Evolutionary conservation across 2,329 filamentous ascomycete species (phyloP), one percentile per base, ranked within the genome.

Genomic region (Aspergillus sp.): DNA sequence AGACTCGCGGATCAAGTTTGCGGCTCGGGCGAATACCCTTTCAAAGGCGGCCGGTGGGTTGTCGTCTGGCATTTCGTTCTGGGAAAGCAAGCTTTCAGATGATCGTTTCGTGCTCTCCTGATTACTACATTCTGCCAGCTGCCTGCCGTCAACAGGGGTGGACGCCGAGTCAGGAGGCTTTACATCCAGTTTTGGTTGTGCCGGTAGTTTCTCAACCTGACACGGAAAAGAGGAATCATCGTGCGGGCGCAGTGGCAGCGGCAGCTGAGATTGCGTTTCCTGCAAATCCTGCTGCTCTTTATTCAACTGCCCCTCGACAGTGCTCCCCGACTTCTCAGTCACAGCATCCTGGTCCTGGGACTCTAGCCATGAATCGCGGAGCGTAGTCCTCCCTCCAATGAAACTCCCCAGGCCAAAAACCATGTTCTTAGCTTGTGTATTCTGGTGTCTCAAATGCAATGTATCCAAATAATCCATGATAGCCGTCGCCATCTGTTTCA

Each of bases 381-480:
- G 61, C 4, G 59, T 71, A 3, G 73, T 68, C 31, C 71, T 76
- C 2, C 78, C 79, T 61, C 82, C 81, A 14, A 82, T 77, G 56
- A 83, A 84, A 12, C 77, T 71, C 0, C 79, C 80, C 7, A 85
- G 70, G 0, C 81, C 82, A 15, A 81, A 77, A 2, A 86, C 80
- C 73, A 87, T 86, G 19, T 81, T 77, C 56, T 84, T 82, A 1
- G 81, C 80, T 53, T 82, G 77, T 48, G 77, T 77, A 49, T 81
- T 81, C 55, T 84, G 80, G 9, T 79, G 76, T 4, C 79, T 77
- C 8, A 80, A 75, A 25, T 81, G 73, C 2, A 79, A 79, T 73
- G 78, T 81, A 61, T 84, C 82, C 8, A 89, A 67, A 55, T 88
- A 83, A 14, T 82, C 78, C 74, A 85, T 84, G 6, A 85, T 74